These are phyloP conservation scores for Gymnopus androsaceus DNA, from an alignment of 1,284 basidiomycete genomes.

Conservation along the genomic window DNA sequence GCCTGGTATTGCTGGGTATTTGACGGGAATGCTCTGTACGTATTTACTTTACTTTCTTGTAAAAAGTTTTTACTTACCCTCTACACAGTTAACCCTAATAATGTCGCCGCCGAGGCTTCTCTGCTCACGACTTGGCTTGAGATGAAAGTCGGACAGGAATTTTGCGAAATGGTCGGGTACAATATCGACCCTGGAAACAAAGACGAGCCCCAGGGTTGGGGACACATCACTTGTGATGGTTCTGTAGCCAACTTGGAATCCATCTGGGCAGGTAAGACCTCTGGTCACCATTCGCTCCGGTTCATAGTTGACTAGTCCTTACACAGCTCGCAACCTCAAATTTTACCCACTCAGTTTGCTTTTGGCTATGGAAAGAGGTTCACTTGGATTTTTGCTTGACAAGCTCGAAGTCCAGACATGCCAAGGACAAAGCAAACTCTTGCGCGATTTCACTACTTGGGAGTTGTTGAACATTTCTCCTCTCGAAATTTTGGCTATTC, in stretches of 20 bases:
- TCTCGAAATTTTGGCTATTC: neutral
- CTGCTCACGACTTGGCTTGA: slow-evolving; percentile 45
- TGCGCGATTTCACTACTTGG: slow-evolving; percentile 29
- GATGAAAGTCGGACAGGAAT: slow-evolving; percentile 40
- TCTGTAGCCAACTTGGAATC: slow-evolving; percentile 50
- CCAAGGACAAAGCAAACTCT: slow-evolving; percentile 24
- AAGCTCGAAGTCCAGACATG: slow-evolving; percentile 32
- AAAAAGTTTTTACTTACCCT: neutral
- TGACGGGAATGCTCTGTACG: slow-evolving; percentile 10
- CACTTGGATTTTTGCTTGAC: slow-evolving; percentile 30
- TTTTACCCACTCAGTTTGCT: slow-evolving; percentile 40
- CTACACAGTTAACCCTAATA: slow-evolving; percentile 11
- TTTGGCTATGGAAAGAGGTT: slow-evolving; percentile 30
- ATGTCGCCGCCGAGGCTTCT: slow-evolving; percentile 41
- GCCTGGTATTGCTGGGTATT: slow-evolving; percentile 8
- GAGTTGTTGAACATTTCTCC: slow-evolving; percentile 33
- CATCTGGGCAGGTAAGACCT: slow-evolving; percentile 31
- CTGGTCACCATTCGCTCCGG: neutral
- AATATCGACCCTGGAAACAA: slow-evolving; percentile 13
- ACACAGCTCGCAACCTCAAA: slow-evolving; percentile 37
- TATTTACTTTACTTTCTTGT: neutral
- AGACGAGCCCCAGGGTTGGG: slow-evolving; percentile 35
- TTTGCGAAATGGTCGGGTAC: slow-evolving; percentile 46
- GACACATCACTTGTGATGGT: slow-evolving; percentile 47
- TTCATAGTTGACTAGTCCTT: neutral